Base-by-base conservation (phyloP, 768 basidiomycete genomes). In the Agaricus sinodeliciosus region DNA sequence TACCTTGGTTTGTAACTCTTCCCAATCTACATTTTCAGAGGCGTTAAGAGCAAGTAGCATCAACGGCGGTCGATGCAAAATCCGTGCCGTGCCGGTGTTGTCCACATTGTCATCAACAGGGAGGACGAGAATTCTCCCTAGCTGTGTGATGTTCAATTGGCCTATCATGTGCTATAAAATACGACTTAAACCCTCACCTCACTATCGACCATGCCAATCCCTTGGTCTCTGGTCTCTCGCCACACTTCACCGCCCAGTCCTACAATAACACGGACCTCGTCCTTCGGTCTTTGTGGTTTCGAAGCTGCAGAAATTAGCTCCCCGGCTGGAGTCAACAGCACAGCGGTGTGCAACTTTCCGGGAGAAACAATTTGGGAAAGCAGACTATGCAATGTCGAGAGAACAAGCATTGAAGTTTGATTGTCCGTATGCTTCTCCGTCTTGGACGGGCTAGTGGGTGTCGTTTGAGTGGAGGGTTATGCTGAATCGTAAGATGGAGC, bases 221-320 rank as follows among this genome's bases (percentile, higher is more conserved):
- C 82, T 43, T 82, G 74, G 19, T 78, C 81, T 55, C 72, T 75
- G 25, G 82, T 86, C 67, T 90, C 88, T 47, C 80, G 80, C 88
- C 89, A 91, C 31, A 88, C 73, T 64, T 90, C 87, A 9, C 80
- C 79, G 39, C 81, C 80, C 27, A 91, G 67, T 13, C 88, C 88
- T 7, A 84, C 85, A 25, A 85, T 70, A 40, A 90, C 78, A 49
- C 85, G 79, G 43, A 90, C 76, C 48, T 86, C 82, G 60, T 90
- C 88, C 67, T 89, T 90, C 25, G 81, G 65, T 48, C 79, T 71
- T 25, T 67, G 61, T n/a, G 75, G 73, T 25, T 77, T 70, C 40
- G 78, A 76, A 4, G 83, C 82, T 59, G 74, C 81, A 1, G 84
- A 85, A 18, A 90, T 76, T 25, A 90, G 71, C 57, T 88, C 82